A percentile compares a stretch with the other conserved stretches of the same genome.
These are phyloP conservation scores for Alternaria gansuensis DNA, from an alignment of 2,329 filamentous ascomycete genomes.

Conservation along the genomic window DNA sequence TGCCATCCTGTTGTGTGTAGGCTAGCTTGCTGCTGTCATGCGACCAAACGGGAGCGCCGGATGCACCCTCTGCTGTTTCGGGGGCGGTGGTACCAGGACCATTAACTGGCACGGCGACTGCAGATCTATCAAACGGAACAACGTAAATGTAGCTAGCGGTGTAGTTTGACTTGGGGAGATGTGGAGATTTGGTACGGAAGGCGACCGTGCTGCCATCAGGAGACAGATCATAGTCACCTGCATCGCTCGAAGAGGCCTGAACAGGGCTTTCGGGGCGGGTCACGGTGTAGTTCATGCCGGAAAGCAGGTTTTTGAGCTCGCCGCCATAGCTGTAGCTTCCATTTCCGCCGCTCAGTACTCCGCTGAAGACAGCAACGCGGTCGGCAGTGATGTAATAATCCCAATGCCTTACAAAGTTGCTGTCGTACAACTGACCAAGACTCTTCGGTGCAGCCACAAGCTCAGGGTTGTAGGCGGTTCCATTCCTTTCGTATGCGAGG, in stretches of 20 bases:
- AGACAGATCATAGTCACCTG: conserved; percentile 79
- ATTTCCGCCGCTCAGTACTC: conserved; percentile 60
- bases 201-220: conserved; percentile 67
- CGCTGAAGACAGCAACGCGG: conserved; percentile 77
- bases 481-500: conserved; percentile 69
- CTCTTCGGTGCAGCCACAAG: conserved; percentile 67
- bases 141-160: conserved; percentile 86
- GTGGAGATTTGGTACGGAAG: conserved; percentile 80
- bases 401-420: conserved; percentile 83
- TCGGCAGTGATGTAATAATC: conserved; percentile 75
- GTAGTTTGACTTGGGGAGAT: conserved; percentile 74
- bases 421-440: conserved; percentile 74
- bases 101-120: conserved; percentile 44
- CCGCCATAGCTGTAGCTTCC: conserved; percentile 42
- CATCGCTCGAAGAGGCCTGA: conserved; percentile 75
- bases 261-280: conserved; percentile 72
- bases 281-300: conserved; percentile 65
- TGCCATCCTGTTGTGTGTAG: conserved; percentile 76
- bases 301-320: conserved; percentile 61
- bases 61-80: conserved; percentile 67
- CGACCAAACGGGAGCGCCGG: conserved; percentile 74
- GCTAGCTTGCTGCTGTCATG: conserved; percentile 74
- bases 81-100: conserved; percentile 45
- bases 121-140: conserved; percentile 71
- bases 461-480: conserved; percentile 73